Evolutionary conservation across 2,329 filamentous ascomycete species (phyloP), one percentile per base, ranked within the genome.

Genomic region (Hypoxylon sp.): DNA sequence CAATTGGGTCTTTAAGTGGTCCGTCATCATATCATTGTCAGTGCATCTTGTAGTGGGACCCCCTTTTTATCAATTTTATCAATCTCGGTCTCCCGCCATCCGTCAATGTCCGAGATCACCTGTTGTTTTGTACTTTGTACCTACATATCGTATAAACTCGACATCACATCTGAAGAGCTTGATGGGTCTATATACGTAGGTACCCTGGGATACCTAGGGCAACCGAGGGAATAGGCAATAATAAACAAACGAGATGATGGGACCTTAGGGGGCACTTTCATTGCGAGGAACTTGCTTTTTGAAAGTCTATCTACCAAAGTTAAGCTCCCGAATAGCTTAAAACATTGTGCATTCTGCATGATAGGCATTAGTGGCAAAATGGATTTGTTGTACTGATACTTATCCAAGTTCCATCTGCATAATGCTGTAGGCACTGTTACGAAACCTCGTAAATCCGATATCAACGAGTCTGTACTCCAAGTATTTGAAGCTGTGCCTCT

Each of bases 31-130:
- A 57, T 64, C 63, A 67, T 72, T 65, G 62, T 70, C 65, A 63
- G 64, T 58, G 63, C 62, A 61, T 44, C 60, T 58, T 37, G 21
- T 24, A 7, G 27, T 46, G 53, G 55, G 55, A 48, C 69, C 62
- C 69, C 67, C 53, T 68, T 68, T 69, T 68, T 70, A 65, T 68
- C 67, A 63, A 61, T 70, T 70, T 66, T 67, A 71, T 69, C 67
- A 71, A 63, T 71, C 57, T 69, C 63, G 63, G 66, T 29, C 59
- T 2, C 11, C 31, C 17, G 52, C 44, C 44, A 56, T 53, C 68
- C 62, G 62, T 44, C 62, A 52, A 67, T 61, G 59, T 68, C 70
- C 70, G 70, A 72, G 68, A 68, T 72, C 70, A 72, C 70, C 70
- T 72, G 70, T 72, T 72, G 67, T 15, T 65, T 11, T 51, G 47